Evolutionary conservation across 2,329 filamentous ascomycete species (phyloP).

Genomic region (Cylindrodendrum hubeiense): DNA sequence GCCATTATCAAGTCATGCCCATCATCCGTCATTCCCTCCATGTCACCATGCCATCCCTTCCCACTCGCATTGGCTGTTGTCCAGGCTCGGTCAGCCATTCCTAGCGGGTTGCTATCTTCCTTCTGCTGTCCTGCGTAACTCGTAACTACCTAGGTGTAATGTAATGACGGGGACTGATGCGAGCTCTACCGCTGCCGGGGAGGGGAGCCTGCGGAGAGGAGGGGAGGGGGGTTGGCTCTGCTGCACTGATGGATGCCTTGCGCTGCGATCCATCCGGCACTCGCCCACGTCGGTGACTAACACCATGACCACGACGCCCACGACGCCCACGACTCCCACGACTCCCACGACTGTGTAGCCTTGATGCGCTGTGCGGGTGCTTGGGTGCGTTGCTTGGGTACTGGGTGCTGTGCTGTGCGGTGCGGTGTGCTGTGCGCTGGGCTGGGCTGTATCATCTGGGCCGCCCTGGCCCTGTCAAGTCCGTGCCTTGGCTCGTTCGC

Average conservation of each 20-base stretch:
- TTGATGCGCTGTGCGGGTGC: background rate
- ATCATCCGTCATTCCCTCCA: constrained; percentile 17
- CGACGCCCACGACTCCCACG: background rate
- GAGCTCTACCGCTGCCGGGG: too few relatives aligned
- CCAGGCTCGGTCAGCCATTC: constrained; percentile 5
- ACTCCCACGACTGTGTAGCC: background rate
- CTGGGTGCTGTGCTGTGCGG: constrained; percentile 1
- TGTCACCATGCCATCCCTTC: constrained; percentile 20
- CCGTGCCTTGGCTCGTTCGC: constrained; percentile 38
- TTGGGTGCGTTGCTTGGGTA: background rate
- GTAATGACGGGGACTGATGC: too few relatives aligned
- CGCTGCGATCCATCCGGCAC: background rate
- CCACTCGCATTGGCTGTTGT: constrained; percentile 6
- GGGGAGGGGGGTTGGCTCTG: too few relatives aligned
- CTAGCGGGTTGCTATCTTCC: constrained; percentile 2
- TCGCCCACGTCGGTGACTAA: background rate
- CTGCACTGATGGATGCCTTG: too few relatives aligned
- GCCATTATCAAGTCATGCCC: constrained; percentile 9
- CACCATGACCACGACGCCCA: background rate
- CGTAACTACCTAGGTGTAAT: too few relatives aligned
- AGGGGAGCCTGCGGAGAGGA: too few relatives aligned
- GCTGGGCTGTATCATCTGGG: constrained; percentile 30
- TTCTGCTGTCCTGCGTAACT: background rate
- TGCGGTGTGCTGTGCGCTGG: constrained; percentile 19
- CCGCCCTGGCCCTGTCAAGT: constrained; percentile 37